Percentiles rank a stretch among this genome's conserved stretches.
phyloP scores from a whole-genome alignment of 139 green algal genomes.

The Protoeuglena noctilucae region DNA sequence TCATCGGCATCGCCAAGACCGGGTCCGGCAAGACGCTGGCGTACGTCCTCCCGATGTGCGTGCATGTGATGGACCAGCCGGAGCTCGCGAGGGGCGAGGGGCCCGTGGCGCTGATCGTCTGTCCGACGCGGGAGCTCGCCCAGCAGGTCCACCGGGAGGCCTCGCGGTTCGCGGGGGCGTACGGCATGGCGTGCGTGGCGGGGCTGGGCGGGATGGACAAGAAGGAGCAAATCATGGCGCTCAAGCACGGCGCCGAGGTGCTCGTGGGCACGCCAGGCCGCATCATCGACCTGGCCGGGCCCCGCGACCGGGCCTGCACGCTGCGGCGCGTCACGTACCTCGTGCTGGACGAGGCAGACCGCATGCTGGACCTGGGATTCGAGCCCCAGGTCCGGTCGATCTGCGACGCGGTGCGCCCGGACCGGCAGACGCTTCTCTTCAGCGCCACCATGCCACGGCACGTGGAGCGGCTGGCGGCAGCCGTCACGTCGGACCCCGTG shows the following conservation, averaged over 20 bases:
- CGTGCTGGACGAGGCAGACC: conserved; percentile 84
- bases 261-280: conserved; percentile 74
- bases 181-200: conserved; percentile 45
- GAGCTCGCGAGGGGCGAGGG: conserved; percentile 56
- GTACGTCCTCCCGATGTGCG: conserved; percentile 70
- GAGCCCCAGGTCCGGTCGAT: conserved; percentile 63
- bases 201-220: conserved; percentile 83
- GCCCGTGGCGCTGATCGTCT: conserved; percentile 68
- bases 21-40: conserved; percentile 73
- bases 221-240: conserved; percentile 81
- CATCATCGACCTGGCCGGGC: conserved; percentile 61
- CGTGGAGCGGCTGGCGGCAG: conserved; percentile 54
- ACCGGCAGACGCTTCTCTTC: conserved; percentile 94
- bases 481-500: conserved; percentile 60
- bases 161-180: conserved; percentile 14
- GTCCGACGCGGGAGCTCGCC: conserved; percentile 77
- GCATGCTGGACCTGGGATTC: conserved; percentile 90
- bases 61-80: conserved; percentile 36
- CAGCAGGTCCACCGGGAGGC: conserved; percentile 82
- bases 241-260: conserved; percentile 57
- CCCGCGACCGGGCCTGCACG: not conserved
- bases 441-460: conserved; percentile 75
- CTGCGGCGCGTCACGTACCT: conserved; percentile 31
- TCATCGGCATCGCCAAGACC: conserved; percentile 73
- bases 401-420: conserved; percentile 27